Base-by-base conservation (phyloP, 108 stramenopile genomes). In the Asterionellopsis glacialis region DNA sequence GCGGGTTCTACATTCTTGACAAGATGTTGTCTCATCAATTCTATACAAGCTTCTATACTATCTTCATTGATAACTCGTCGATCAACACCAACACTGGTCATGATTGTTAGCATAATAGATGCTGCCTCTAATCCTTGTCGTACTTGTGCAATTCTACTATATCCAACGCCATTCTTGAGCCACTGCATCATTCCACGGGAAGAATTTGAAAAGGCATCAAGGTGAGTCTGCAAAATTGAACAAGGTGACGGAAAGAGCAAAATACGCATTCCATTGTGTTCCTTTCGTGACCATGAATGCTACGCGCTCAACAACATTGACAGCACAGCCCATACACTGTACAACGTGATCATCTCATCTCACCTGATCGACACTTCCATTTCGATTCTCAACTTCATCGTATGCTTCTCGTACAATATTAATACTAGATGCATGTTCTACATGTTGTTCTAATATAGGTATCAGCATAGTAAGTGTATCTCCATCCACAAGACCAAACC, bases 51-150 rank as follows among this genome's bases (percentile, higher is more conserved):
- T 53, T 91, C 91, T 24, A 97, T 75, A 50, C 87, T 73, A 57
- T 95, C 94, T 60, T 93, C 93, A 54, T 75, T 86, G 55, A 94
- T 65, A 51, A 84, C 87, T 24, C 84, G 62, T 23, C 83, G 81
- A 68, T 93, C 87, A 16, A 95, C 73, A 0, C 84, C 90, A 11
- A 71, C 74, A 64, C 70, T 78, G 19, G 86, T 69, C 76, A 93
- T 87, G 45, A 97, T 79, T 44, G 74, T 65, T 0, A 97, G 75
- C 14, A 91, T 61, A 12, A 91, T 79, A 48, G 54, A 55, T 15
- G 93, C 91, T 14, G 94, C 86, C 61, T 95, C 78, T 2, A 97
- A 64, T 1, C 80, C 83, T 45, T 51, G 56, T 33, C 67, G 60
- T 7, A 66, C 22, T 10, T 18, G 21, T 15, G 33, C 22, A 5